Conservation (phyloP, 805 yeast genomes). For the Yarrowia sp. region DNA sequence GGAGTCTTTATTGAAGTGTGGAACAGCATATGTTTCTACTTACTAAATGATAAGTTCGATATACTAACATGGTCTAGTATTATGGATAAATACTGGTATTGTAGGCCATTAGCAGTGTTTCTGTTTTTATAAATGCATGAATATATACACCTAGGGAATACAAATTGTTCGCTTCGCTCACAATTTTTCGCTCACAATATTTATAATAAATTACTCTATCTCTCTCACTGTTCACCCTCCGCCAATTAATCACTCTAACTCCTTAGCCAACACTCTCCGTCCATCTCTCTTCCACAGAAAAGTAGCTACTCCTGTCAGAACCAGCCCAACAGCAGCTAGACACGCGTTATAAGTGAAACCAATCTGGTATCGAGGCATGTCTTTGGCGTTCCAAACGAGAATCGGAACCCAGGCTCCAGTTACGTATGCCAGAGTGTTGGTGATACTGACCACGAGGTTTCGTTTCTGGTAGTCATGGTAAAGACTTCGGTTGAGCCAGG, state of each 20-base stretch:
- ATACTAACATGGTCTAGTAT: no score
- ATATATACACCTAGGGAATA: no score
- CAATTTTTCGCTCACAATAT: no score
- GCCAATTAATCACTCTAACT: no score
- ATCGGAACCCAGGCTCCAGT: conserved; percentile 13
- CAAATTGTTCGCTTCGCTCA: no score
- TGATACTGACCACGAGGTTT: not conserved
- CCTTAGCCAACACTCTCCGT: not conserved
- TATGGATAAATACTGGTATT: no score
- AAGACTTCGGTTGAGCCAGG: conserved; percentile 8
- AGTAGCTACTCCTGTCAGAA: not conserved
- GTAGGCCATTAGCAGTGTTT: no score
- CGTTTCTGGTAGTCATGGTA: conserved; percentile 18
- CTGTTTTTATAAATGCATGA: no score
- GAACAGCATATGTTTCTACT: no score
- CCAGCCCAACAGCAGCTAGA: not conserved
- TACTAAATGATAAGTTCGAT: no score
- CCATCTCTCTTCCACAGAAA: conserved; percentile 1
- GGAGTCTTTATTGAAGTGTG: no score
- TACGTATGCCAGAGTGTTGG: conserved; percentile 7
- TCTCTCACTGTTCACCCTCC: no score
- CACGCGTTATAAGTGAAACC: conserved; percentile 14
- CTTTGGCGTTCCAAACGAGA: conserved; percentile 12
- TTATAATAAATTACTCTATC: not conserved
- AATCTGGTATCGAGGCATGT: conserved; percentile 21